Conservation (phyloP, 495 filamentous ascomycete genomes). For the Amphirosellinia nigrospora region DNA sequence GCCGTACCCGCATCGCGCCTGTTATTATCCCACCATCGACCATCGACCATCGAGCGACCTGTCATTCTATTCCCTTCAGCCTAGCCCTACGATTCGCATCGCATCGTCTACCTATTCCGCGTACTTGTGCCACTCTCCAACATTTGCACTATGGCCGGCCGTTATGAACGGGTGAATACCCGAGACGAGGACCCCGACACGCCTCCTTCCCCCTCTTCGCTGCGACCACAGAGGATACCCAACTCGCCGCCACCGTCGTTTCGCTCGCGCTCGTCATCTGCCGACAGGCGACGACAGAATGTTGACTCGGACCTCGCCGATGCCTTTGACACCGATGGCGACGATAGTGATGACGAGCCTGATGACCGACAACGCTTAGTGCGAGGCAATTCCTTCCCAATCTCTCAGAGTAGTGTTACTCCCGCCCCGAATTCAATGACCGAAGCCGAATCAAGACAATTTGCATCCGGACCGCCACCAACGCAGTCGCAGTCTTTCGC, state of each 20-base stretch:
- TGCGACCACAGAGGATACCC: constrained; percentile 60
- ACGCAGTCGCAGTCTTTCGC: constrained; percentile 35
- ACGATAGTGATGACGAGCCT: constrained; percentile 73
- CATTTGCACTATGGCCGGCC: constrained; percentile 70
- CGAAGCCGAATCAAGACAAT: constrained; percentile 23
- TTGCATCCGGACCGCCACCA: constrained; percentile 24
- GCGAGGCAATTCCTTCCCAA: constrained; percentile 65
- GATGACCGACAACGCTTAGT: constrained; percentile 89
- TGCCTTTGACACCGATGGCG: constrained; percentile 81
- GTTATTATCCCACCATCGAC: not conserved
- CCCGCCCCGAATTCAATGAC: constrained; percentile 25
- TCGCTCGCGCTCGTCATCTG: constrained; percentile 80
- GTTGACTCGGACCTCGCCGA: constrained; percentile 83
- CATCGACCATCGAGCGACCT: not conserved
- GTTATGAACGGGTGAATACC: constrained; percentile 81
- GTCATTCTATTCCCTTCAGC: not conserved
- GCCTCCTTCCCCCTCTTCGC: constrained; percentile 41
- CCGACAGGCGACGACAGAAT: constrained; percentile 57
- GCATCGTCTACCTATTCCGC: too few relatives aligned
- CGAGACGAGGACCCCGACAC: constrained; percentile 54
- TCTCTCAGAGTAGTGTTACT: constrained; percentile 23
- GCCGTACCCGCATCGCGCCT: not conserved
- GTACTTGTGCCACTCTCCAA: not conserved
- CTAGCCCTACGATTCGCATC: not conserved
- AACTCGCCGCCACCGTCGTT: constrained; percentile 94